phyloP scores from a whole-genome alignment of 169 alveolate genomes.

The Cryptosporidium xiaoi region DNA sequence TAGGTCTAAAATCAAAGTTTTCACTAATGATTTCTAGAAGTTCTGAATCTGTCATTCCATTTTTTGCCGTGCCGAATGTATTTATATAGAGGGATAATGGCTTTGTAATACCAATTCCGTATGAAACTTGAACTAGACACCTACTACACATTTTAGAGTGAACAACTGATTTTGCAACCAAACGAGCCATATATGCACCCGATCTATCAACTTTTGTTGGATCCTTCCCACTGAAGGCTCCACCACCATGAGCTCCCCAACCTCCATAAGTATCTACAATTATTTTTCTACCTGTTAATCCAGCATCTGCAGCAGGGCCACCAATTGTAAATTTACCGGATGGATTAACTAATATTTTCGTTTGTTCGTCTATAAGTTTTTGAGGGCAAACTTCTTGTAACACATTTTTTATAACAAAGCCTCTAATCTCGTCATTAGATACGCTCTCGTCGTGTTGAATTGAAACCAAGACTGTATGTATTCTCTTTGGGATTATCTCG shows the following conservation, averaged over 20 bases:
- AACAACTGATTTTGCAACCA: constrained; percentile 98
- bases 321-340: constrained; percentile 97
- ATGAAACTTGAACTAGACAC: constrained; percentile 95
- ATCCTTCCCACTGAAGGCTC: constrained; percentile 99
- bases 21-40: constrained; percentile 89
- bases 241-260: constrained; percentile 99
- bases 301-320: constrained; percentile 99
- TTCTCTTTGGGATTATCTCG: constrained; percentile 89
- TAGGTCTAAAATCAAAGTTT: constrained; percentile 97
- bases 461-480: constrained; percentile 93
- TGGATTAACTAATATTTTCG: constrained; percentile 95
- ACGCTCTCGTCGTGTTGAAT: constrained; percentile 89
- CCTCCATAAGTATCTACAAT: constrained; percentile 99
- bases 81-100: constrained; percentile 97
- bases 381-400: constrained; percentile 94
- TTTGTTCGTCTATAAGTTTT: constrained; percentile 91
- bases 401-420: constrained; percentile 91
- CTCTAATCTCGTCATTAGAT: constrained; percentile 84
- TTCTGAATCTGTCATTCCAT: constrained; percentile 92
- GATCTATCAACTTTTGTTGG: constrained; percentile 99
- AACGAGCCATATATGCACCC: constrained; percentile 98
- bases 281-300: constrained; percentile 98
- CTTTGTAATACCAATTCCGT: constrained; percentile 96
- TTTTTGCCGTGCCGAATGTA: constrained; percentile 92
- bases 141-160: constrained; percentile 94